Conservation (phyloP, 75 land plant genomes). For the Chamaecyparis obtusa region DNA sequence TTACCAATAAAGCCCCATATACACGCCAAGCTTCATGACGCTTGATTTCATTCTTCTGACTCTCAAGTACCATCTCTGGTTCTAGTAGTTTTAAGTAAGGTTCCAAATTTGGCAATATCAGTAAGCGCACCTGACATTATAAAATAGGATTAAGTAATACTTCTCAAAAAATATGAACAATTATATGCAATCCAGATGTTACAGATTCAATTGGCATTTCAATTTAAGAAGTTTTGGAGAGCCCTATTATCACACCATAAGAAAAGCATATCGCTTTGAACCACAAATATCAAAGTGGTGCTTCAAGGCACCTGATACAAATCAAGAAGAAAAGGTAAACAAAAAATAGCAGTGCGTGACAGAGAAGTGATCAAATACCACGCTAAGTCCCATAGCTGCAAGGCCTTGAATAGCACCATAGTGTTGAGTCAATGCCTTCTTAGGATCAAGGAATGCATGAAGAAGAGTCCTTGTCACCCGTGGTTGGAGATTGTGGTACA, state of each 20-base stretch:
- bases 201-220: not conserved
- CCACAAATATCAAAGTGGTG: not conserved
- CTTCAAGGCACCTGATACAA: not conserved
- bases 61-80: slow-evolving; percentile 85
- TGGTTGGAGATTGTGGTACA: slow-evolving; percentile 78
- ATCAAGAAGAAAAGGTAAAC: not conserved
- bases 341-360: not conserved
- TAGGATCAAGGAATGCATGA: slow-evolving; percentile 90
- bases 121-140: slow-evolving; percentile 58
- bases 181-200: not conserved
- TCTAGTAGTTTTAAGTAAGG: slow-evolving; percentile 67
- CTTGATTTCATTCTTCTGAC: slow-evolving; percentile 79
- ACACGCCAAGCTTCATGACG: slow-evolving; percentile 89
- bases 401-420: slow-evolving; percentile 97
- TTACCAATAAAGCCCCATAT: slow-evolving; percentile 89
- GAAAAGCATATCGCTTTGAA: not conserved
- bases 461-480: slow-evolving; percentile 84
- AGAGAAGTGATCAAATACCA: slow-evolving; percentile 47
- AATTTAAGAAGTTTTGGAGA: not conserved
- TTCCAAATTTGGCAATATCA: slow-evolving; percentile 90
- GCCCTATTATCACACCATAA: not conserved
- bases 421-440: slow-evolving; percentile 80
- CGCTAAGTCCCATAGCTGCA: slow-evolving; percentile 75
- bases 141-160: not conserved
- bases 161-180: slow-evolving; percentile 10